phyloP scores from a whole-genome alignment of 2,329 filamentous ascomycete genomes.

The Apiospora sp. region DNA sequence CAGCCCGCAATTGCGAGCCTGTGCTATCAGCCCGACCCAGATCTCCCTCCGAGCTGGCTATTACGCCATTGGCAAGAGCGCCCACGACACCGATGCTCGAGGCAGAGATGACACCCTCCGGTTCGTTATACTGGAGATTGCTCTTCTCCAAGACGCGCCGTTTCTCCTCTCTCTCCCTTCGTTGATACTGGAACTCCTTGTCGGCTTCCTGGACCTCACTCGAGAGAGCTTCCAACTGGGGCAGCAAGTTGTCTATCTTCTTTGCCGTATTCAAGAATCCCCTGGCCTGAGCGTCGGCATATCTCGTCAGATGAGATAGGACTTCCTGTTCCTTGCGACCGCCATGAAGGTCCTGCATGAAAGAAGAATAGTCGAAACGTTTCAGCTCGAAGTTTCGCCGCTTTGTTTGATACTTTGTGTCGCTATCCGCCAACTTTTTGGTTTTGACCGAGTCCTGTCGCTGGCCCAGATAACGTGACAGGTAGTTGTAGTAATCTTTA shows the following conservation, averaged over 20 bases:
- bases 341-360: constrained; percentile 98
- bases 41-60: constrained; percentile 70
- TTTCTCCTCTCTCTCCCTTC: constrained; percentile 96
- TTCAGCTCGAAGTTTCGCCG: constrained; percentile 95
- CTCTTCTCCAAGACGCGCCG: constrained; percentile 88
- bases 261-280: constrained; percentile 84
- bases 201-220: constrained; percentile 91
- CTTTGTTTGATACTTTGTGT: constrained; percentile 95
- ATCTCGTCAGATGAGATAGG: constrained; percentile 91
- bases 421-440: constrained; percentile 94
- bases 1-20: constrained; percentile 69
- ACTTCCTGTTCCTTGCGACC: constrained; percentile 99
- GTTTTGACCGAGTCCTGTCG: constrained; percentile 95
- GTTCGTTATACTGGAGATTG: constrained; percentile 75
- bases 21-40: constrained; percentile 78
- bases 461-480: constrained; percentile 94
- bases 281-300: constrained; percentile 87
- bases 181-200: constrained; percentile 95
- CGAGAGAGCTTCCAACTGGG: constrained; percentile 87
- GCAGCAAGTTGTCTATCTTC: constrained; percentile 85
- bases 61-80: constrained; percentile 53
- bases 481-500: constrained; percentile 97
- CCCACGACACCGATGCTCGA: constrained; percentile 42
- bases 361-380: constrained; percentile 97
- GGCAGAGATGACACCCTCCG: constrained; percentile 63